Evolutionary conservation across 148 eudicot genomes (phyloP), one percentile per base, ranked within the genome.

Genomic region (Arctostaphylos glauca): DNA sequence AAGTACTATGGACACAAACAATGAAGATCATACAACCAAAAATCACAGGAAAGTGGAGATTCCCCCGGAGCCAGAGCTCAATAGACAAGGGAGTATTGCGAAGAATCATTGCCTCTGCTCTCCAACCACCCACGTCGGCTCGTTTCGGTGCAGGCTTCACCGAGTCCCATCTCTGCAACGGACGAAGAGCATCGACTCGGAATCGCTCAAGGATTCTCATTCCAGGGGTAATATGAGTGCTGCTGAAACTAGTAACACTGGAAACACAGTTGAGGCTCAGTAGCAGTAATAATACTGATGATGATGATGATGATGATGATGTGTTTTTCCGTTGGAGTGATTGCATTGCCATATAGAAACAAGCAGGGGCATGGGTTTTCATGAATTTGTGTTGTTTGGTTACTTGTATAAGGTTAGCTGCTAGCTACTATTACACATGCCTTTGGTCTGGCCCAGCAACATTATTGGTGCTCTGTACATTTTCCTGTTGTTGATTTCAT

Each of bases 71-170:
- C 62, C 19, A 47, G 88, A 25, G 80, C 85, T 77, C 83, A 84
- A 81, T 38, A 77, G 68, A 70, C 85, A 86, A 80, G 84, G 75
- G 41, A 80, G 82, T 66, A 14, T n/a, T 76, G 38, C 84, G 46
- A 79, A 75, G 43, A 82, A 80, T 59, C 72, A 62, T 79, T 90
- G 92, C 81, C 90, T 90, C 12, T 88, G 92, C 83, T 90, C 90
- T 6, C 90, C 90, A 10, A 90, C 92, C 52, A 86, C 92, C 31
- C 92, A 90, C 41, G 89, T 80, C 6, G 89, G 92, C 9, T 90
- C 92, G 38, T 90, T 88, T 80, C 59, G 90, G 70, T 90, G 92
- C 73, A 83, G 90, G 13, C 92, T 90, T 21, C 92, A 90, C 85
- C 86, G 90, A 12, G 47, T 16, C 25, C 72, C 15, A 18, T 0